Evolutionary conservation across 2,329 filamentous ascomycete species (phyloP).

Genomic region (Pyrenophora tritici-repentis): DNA sequence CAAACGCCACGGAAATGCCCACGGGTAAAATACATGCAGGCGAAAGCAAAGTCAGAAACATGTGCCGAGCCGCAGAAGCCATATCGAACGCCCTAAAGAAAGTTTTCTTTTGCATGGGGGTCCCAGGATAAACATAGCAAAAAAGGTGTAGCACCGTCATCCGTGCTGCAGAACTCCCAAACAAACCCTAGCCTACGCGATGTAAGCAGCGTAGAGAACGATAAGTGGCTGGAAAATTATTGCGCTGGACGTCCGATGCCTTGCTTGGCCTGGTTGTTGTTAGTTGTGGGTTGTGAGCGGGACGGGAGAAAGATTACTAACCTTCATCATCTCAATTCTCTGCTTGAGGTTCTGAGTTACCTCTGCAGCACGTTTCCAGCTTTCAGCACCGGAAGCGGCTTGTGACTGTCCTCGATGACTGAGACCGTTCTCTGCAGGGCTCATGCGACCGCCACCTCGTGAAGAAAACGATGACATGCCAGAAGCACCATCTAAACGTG

Average conservation of each 20-base stretch:
- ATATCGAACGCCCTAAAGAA: background rate
- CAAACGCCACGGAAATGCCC: conserved; percentile 20
- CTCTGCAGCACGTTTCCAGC: conserved; percentile 95
- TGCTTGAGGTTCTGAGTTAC: conserved; percentile 97
- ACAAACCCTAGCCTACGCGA: background rate
- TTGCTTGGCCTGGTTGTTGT: conserved; percentile 44
- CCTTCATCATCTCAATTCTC: conserved; percentile 98
- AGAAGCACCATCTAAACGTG: conserved; percentile 41
- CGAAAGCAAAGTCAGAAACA: conserved; percentile 3
- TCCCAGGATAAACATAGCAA: conserved; percentile 1
- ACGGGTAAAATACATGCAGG: conserved; percentile 15
- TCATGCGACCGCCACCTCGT: conserved; percentile 40
- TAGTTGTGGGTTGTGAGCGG: no score
- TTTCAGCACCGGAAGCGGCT: conserved; percentile 63
- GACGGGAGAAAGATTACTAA: conserved; percentile 46
- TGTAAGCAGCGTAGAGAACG: background rate
- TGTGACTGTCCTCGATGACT: conserved; percentile 34
- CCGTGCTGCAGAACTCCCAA: background rate
- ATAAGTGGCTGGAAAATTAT: conserved; percentile 4
- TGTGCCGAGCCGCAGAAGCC: conserved; percentile 6
- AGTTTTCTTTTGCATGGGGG: background rate
- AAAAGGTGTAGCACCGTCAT: conserved; percentile 2
- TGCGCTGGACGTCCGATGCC: conserved; percentile 40
- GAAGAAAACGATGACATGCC: conserved; percentile 41
- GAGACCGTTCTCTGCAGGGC: conserved; percentile 34